Base-by-base conservation (phyloP, 257 asterid genomes). In the Asclepias syriaca region DNA sequence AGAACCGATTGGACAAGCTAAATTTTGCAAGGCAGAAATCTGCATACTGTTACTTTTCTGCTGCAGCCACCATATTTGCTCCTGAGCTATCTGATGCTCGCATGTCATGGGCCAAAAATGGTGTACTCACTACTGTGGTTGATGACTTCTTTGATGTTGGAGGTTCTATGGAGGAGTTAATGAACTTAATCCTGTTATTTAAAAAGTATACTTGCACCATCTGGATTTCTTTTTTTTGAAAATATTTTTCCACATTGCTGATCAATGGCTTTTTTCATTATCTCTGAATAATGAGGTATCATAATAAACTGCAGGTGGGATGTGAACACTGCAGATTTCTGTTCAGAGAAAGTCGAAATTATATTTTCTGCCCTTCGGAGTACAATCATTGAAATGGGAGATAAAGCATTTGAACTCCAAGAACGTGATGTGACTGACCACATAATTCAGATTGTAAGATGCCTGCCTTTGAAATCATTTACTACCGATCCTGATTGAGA, bases 101-200 rank as follows among this genome's bases (percentile, higher is more conserved):
- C 69, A 78, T 94, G 81, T 83, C 95, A 19, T 94, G 98, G 98
- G 98, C 98, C 77, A 88, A 89, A 82, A 91, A 88, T 70, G 89
- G 88, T 55, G 83, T 91, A 46, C 86, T 94, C 29, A 89, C 97
- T 50, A 88, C 97, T 48, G 96, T 94, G 75, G 90, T 94, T 1
- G 97, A 94, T 77, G 99, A 94, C 85, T 89, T 94, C 74, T 94
- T 91, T 54, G 99, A 94, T 55, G 77, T 85, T 60, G 97, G 91
- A 61, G 99, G 95, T 70, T 91, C 99, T 60, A 46, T 84, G 13
- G 93, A 89, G 73, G 99, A 94, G 83, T 73, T 94, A 50, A 78
- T 79, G 70, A 77, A 87, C 72, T 83, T 94, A 66, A 86, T 94
- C 81, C 84, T 81, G 74, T 78, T 94, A 81, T 80, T 94, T 74